These are phyloP conservation scores for Pseudocercospora cruenta DNA, from an alignment of 2,329 filamentous ascomycete genomes.

Conservation along the genomic window DNA sequence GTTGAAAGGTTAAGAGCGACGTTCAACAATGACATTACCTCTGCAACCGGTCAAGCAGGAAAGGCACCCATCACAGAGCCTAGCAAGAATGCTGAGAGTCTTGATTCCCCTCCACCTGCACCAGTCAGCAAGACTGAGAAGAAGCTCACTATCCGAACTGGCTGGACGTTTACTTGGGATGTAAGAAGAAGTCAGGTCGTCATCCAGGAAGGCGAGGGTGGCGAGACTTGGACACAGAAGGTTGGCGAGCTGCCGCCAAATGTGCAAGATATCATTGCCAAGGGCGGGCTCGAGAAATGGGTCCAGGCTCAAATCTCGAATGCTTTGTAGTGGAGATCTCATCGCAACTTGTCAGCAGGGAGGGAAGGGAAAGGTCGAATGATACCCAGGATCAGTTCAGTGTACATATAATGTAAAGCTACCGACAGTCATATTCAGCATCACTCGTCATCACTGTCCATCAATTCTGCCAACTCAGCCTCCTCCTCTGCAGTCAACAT, in stretches of 20 bases:
- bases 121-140: constrained; percentile 48
- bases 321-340: constrained; percentile 11
- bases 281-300: constrained; percentile 80
- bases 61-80: constrained; percentile 55
- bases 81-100: constrained; percentile 52
- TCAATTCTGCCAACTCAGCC: constrained; percentile 84
- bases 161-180: constrained; percentile 85
- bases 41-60: constrained; percentile 26
- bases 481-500: constrained; percentile 87
- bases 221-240: constrained; percentile 73
- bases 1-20: constrained; percentile 67
- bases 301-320: constrained; percentile 69
- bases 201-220: constrained; percentile 70
- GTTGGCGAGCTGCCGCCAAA: constrained; percentile 83
- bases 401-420: constrained; percentile 6
- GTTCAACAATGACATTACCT: constrained; percentile 47
- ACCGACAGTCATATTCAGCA: neutral
- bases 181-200: constrained; percentile 70
- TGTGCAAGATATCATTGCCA: constrained; percentile 79
- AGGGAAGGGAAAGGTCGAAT: constrained; percentile 6
- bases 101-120: constrained; percentile 55
- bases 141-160: constrained; percentile 70
- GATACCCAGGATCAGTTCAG: constrained; percentile 18
- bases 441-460: constrained; percentile 69
- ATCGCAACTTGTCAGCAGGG: neutral